Evolutionary conservation across 805 yeast species (phyloP), one percentile per base, ranked within the genome.

Genomic region (Saccharomycopsis schoenii): DNA sequence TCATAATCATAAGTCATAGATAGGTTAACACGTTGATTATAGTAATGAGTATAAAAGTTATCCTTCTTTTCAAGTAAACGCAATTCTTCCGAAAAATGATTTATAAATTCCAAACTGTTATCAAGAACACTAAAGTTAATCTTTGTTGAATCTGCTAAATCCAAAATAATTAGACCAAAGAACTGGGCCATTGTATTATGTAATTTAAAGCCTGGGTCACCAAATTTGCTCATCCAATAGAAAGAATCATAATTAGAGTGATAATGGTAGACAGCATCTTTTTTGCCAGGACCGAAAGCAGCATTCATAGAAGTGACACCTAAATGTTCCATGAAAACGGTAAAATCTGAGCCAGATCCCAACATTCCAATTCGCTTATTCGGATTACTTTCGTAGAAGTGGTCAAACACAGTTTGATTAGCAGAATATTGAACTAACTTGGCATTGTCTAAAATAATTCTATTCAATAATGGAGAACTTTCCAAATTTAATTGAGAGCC

Each of bases 201-300:
- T 64, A 71, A 77, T 50, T 75, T 74, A 73, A 83, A 85, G 0
- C 80, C 83, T 14, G 86, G 85, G 68, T 86, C 92, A 36, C 82
- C 87, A 68, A 70, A 79, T 4, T 72, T 75, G 42, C 77, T 76
- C 85, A 86, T 84, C 93, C 93, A 87, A 65, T 82, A 75, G 70
- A 73, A 83, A 0, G 89, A 84, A 70, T 86, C 91, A 68, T 84
- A 87, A 69, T 84, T 83, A 17, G 92, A 85, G 69, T 87, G 93
- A 70, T 87, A 85, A 63, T 85, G 92, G 68, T 86, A 86, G 8
- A 85, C 82, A 0, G 90, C 77, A 58, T 83, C 86, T 9, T 69
- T 73, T 12, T 68, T 67, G 10, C 76, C 74, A 25, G 68, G 68
- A 19, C 67, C 71, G 68, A 85, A 87, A 0, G 85, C 87, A 56